Conservation (phyloP, 2,329 filamentous ascomycete species). For the Fusarium falciforme region DNA sequence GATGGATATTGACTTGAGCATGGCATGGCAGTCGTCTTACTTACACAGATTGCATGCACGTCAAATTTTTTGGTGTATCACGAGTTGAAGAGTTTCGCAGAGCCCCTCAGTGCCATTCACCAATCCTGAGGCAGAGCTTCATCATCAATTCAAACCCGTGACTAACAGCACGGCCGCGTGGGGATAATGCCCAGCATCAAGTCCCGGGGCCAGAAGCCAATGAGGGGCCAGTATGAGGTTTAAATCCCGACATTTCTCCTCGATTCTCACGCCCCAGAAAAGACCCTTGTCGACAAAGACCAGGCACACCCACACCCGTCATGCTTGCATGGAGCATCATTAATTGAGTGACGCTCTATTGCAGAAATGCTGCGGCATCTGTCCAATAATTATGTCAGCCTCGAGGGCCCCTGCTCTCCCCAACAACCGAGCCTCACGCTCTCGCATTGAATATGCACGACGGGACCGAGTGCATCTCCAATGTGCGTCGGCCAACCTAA, state of each 20-base stretch:
- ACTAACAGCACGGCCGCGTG: constrained; percentile 21
- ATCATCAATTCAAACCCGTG: constrained; percentile 26
- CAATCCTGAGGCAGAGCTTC: constrained; percentile 21
- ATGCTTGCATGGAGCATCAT: constrained; percentile 4
- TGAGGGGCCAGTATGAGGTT: constrained; percentile 1
- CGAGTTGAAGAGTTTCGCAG: constrained; percentile 2
- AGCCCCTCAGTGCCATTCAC: constrained; percentile 9
- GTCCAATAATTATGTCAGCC: constrained; percentile 1
- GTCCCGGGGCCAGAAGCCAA: constrained; percentile 19
- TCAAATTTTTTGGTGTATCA: constrained; percentile 1
- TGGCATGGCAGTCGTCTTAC: background rate
- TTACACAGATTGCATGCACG: constrained; percentile 4
- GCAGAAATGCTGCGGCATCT: background rate
- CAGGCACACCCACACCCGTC: constrained; percentile 33
- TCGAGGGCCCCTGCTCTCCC: background rate
- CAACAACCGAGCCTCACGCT: constrained; percentile 19
- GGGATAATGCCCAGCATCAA: constrained; percentile 7
- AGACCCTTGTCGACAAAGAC: constrained; percentile 29
- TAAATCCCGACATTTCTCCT: constrained; percentile 7
- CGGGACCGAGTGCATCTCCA: constrained; percentile 6
- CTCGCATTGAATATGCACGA: constrained; percentile 16
- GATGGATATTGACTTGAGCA: background rate
- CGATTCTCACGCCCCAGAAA: constrained; percentile 4
- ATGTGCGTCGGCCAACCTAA: background rate
- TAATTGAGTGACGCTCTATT: constrained; percentile 4